A percentile compares a stretch with the other conserved stretches of the same genome.
Conservation (phyloP, 1,139 yeast genomes). For the Geotrichum restrictum region DNA sequence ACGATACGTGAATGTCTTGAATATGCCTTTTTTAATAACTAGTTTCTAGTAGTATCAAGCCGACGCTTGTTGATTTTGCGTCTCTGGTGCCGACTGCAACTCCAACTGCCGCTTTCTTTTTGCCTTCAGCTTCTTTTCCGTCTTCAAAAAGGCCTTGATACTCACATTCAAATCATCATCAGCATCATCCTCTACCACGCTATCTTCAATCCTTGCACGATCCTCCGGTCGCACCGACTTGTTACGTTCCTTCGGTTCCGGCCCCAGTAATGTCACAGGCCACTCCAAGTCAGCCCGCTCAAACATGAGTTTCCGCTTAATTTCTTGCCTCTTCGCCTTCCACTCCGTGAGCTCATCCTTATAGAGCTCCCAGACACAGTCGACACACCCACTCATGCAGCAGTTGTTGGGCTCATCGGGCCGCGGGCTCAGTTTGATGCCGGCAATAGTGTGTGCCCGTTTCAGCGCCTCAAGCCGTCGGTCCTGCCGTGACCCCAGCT, state of each 20-base stretch:
- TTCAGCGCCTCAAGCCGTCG: conserved; percentile 33
- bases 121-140: conserved; percentile 63
- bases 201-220: not conserved
- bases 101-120: conserved; percentile 21
- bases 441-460: conserved; percentile 49
- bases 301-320: conserved; percentile 6
- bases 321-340: conserved; percentile 41
- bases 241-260: conserved; percentile 24
- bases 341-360: conserved; percentile 85
- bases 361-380: conserved; percentile 94
- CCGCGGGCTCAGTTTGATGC: conserved; percentile 68
- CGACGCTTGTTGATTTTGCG: not conserved
- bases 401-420: conserved; percentile 94
- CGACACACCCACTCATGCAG: conserved; percentile 95
- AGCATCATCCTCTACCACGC: conserved; percentile 40
- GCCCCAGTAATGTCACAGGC: conserved; percentile 25
- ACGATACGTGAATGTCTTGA: no score
- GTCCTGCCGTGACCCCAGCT: conserved; percentile 39
- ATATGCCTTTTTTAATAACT: no score
- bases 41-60: conserved; percentile 35
- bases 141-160: conserved; percentile 75
- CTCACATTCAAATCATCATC: conserved; percentile 75
- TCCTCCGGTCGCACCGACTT: not conserved
- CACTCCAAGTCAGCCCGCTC: conserved; percentile 22
- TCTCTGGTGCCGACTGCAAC: conserved; percentile 1